These are phyloP conservation scores for Lachancea dasiensis DNA, from an alignment of 805 yeast genomes.

Conservation along the genomic window DNA sequence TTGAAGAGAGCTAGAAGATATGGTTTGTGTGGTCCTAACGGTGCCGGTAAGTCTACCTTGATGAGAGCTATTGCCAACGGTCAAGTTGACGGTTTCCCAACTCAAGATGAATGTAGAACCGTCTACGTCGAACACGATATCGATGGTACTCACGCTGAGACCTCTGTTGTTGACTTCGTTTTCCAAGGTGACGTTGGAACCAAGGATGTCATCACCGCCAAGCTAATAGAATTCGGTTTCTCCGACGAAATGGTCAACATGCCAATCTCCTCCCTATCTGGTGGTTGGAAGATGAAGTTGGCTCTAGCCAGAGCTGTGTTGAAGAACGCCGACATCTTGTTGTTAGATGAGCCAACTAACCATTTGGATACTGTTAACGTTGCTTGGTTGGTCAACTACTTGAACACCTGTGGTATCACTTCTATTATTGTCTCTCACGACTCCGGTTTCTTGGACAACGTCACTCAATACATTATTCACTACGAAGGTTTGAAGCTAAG, in stretches of 20 bases:
- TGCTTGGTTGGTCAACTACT: slow-evolving; percentile 99
- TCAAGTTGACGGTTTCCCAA: slow-evolving; percentile 99
- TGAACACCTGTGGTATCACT: slow-evolving; percentile 96
- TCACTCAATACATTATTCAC: slow-evolving; percentile 97
- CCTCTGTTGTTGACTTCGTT: slow-evolving; percentile 90
- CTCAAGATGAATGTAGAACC: slow-evolving; percentile 98
- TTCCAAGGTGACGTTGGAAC: slow-evolving; percentile 67
- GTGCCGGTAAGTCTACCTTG: slow-evolving; percentile 99
- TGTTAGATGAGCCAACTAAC: slow-evolving; percentile 99
- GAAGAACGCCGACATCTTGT: slow-evolving; percentile 94
- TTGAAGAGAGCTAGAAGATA: slow-evolving; percentile 98
- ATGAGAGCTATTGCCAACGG: slow-evolving; percentile 98
- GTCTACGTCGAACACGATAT: slow-evolving; percentile 99
- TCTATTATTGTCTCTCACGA: slow-evolving; percentile 99
- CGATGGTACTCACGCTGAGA: slow-evolving; percentile 96
- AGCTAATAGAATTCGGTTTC: slow-evolving; percentile 89
- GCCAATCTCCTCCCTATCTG: slow-evolving; percentile 96
- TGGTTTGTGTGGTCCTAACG: slow-evolving; percentile 99
- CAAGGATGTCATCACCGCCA: slow-evolving; percentile 61
- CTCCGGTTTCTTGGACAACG: slow-evolving; percentile 98
- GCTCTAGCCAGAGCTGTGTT: slow-evolving; percentile 99
- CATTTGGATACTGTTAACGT: slow-evolving; percentile 99
- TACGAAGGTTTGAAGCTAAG: slow-evolving; percentile 99
- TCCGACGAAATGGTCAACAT: slow-evolving; percentile 84
- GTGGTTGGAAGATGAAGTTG: slow-evolving; percentile 99